A percentile compares a stretch with the other conserved stretches of the same genome.
phyloP scores from a whole-genome alignment of 768 basidiomycete species.

The Paxillus ammoniavirescens region DNA sequence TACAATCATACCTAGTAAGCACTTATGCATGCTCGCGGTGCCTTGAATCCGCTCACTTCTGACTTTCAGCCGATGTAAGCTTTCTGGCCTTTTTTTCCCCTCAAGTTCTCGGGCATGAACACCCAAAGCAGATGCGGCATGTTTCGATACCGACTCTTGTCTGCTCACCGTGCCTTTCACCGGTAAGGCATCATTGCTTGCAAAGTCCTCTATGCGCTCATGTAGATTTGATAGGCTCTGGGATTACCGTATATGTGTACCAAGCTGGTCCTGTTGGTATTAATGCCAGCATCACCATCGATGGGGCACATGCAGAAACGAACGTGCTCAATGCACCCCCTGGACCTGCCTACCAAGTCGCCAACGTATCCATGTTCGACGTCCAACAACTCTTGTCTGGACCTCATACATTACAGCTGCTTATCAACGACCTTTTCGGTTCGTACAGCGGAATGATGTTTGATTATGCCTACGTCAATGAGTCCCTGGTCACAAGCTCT shows the following conservation, averaged over 20 bases:
- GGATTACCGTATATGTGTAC: conserved; percentile 22
- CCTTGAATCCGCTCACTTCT: not conserved
- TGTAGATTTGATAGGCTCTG: conserved; percentile 12
- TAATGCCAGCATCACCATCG: conserved; percentile 20
- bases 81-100: not conserved
- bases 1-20: conserved; percentile 26
- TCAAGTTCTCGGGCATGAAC: not conserved
- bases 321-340: conserved; percentile 18
- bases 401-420: conserved; percentile 9
- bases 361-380: conserved; percentile 25
- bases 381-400: conserved; percentile 19
- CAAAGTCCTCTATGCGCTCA: not conserved
- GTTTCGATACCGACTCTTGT: conserved; percentile 16
- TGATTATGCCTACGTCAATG: conserved; percentile 22
- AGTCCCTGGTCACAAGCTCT: conserved; percentile 11
- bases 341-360: conserved; percentile 15
- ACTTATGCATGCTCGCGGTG: not conserved
- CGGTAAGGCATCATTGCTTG: conserved; percentile 8
- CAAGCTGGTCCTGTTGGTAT: conserved; percentile 25
- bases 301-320: conserved; percentile 8
- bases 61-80: conserved; percentile 19
- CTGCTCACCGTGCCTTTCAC: conserved; percentile 22
- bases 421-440: conserved; percentile 20
- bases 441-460: conserved; percentile 26
- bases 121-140: conserved; percentile 15